Percentiles rank a stretch among this genome's conserved stretches.
phyloP scores from a whole-genome alignment of 805 yeast species.

The Wickerhamiella bombiphila region DNA sequence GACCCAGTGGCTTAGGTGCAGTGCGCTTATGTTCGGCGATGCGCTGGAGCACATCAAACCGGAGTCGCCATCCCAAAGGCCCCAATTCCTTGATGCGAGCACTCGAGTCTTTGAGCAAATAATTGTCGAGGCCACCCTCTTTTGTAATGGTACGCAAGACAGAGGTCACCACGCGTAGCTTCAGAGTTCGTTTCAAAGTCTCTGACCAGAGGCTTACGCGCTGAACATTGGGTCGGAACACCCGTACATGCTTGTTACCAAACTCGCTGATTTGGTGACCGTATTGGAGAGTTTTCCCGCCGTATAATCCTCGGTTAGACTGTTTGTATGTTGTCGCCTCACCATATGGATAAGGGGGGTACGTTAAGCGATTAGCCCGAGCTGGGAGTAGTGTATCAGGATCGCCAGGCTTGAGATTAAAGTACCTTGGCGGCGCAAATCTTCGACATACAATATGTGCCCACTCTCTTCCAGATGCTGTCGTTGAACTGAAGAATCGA shows the following conservation, averaged over 20 bases:
- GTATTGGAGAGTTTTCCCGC: conserved; percentile 66
- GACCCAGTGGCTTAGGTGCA: conserved; percentile 27
- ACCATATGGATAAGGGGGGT: conserved; percentile 66
- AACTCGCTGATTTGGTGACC: conserved; percentile 73
- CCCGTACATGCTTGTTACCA: conserved; percentile 54
- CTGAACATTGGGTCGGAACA: conserved; percentile 71
- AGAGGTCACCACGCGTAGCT: conserved; percentile 54
- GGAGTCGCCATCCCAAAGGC: conserved; percentile 78
- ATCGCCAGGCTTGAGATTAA: conserved; percentile 37
- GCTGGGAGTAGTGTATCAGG: conserved; percentile 26
- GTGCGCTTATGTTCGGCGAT: conserved; percentile 29
- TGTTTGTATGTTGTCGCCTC: conserved; percentile 66
- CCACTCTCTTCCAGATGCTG: too few species aligned
- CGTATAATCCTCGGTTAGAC: conserved; percentile 77
- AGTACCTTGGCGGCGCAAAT: conserved; percentile 12
- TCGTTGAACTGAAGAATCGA: too few species aligned
- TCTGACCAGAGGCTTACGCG: conserved; percentile 74
- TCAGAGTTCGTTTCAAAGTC: conserved; percentile 41
- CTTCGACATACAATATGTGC: conserved; percentile 21
- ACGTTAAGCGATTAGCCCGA: conserved; percentile 23
- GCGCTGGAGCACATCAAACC: conserved; percentile 51
- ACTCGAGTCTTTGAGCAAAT: conserved; percentile 70
- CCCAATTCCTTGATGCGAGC: conserved; percentile 90
- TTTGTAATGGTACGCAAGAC: conserved; percentile 76
- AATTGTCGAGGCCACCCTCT: conserved; percentile 92